phyloP scores from a whole-genome alignment of 805 yeast species.

The Nakazawaea molendinolei region DNA sequence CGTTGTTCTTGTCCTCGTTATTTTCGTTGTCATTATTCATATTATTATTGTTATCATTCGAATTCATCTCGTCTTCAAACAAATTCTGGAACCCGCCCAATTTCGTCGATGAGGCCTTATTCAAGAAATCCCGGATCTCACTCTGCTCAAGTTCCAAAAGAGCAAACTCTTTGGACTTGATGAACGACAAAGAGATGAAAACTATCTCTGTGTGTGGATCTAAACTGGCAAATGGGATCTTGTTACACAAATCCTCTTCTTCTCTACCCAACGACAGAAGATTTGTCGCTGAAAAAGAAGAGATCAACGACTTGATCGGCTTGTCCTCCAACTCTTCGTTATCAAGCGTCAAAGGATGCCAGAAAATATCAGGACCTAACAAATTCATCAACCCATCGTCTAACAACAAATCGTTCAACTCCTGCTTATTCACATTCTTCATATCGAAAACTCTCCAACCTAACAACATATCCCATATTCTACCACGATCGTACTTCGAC shows the following conservation, averaged over 20 bases:
- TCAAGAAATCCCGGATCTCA: constrained; percentile 76
- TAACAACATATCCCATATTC: constrained; percentile 81
- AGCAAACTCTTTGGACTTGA: constrained; percentile 73
- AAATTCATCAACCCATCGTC: constrained; percentile 17
- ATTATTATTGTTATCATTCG: neutral
- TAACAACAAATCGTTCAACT: constrained; percentile 15
- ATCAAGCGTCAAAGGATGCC: constrained; percentile 38
- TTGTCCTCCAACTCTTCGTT: constrained; percentile 6
- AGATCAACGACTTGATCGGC: constrained; percentile 11
- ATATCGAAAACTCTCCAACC: constrained; percentile 57
- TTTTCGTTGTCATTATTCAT: constrained; percentile 8
- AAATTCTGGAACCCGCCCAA: constrained; percentile 26
- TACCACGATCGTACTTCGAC: constrained; percentile 74
- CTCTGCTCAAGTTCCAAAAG: constrained; percentile 84
- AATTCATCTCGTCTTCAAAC: constrained; percentile 17
- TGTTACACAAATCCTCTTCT: constrained; percentile 6
- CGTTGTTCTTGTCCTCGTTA: constrained; percentile 1
- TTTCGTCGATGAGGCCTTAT: constrained; percentile 44
- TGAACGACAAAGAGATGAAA: constrained; percentile 69
- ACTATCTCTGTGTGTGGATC: constrained; percentile 74
- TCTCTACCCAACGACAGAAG: constrained; percentile 15
- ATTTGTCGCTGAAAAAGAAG: constrained; percentile 13
- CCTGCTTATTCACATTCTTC: constrained; percentile 19
- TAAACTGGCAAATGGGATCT: constrained; percentile 49
- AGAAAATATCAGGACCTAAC: constrained; percentile 57